Conservation (phyloP, 495 filamentous ascomycete species). For the Tetracladium setigerum region DNA sequence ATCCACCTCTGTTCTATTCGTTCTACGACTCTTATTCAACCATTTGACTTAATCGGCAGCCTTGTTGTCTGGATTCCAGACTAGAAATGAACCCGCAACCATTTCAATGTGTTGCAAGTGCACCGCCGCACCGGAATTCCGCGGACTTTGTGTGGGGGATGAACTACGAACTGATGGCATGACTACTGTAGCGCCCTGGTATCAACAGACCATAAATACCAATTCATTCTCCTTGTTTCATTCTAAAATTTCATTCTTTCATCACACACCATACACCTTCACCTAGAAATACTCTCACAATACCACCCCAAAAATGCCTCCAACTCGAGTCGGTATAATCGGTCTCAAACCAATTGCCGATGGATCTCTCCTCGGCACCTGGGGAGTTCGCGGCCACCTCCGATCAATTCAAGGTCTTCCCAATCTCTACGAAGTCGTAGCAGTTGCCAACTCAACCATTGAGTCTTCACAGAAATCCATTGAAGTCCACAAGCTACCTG, state of each 20-base stretch:
- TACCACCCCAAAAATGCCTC: constrained; percentile 21
- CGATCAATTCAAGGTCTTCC: constrained; percentile 26
- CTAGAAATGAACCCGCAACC: neutral
- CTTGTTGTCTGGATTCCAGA: neutral
- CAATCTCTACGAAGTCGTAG: constrained; percentile 35
- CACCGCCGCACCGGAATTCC: constrained; percentile 1
- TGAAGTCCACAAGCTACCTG: constrained; percentile 28
- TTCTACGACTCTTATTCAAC: neutral
- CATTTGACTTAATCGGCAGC: neutral
- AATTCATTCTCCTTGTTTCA: neutral
- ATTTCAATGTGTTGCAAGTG: neutral
- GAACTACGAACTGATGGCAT: neutral
- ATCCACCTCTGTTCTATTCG: neutral
- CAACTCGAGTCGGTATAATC: constrained; percentile 37
- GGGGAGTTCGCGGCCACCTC: constrained; percentile 39
- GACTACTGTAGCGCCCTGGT: neutral
- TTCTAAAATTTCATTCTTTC: constrained; percentile 1
- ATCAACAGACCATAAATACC: constrained; percentile 1
- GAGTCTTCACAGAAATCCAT: constrained; percentile 35
- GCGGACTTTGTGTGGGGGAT: neutral
- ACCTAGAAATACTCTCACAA: neutral
- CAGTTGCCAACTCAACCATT: constrained; percentile 39
- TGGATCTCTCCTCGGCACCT: constrained; percentile 20
- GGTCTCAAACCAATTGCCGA: constrained; percentile 28
- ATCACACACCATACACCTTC: neutral